Conservation (phyloP, 805 yeast species). For the Monosporozyma yasuniensis region DNA sequence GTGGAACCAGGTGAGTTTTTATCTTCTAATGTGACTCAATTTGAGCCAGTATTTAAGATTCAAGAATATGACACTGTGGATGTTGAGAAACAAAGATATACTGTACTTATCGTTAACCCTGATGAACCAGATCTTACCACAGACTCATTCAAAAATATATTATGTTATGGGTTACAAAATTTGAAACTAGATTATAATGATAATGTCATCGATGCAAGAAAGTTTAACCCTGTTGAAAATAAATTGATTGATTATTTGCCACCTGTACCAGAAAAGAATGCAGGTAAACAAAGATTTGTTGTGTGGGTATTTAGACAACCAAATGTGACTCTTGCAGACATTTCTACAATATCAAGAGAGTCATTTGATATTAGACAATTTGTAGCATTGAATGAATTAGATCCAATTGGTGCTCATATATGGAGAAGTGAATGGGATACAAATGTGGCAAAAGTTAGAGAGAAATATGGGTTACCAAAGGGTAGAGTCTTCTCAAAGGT, state of each 20-base stretch:
- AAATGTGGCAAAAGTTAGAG: slow-evolving; percentile 58
- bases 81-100: slow-evolving; percentile 45
- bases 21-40: slow-evolving; percentile 62
- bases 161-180: slow-evolving; percentile 72
- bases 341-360: slow-evolving; percentile 30
- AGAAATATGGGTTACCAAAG: slow-evolving; percentile 57
- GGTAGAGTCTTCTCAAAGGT: slow-evolving; percentile 70
- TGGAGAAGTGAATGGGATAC: slow-evolving; percentile 86
- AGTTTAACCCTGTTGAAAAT: slow-evolving; percentile 34
- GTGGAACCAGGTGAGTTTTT: slow-evolving; percentile 70
- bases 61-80: slow-evolving; percentile 54
- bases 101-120: slow-evolving; percentile 80
- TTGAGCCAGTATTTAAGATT: slow-evolving; percentile 70
- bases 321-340: neutral
- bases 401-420: slow-evolving; percentile 84
- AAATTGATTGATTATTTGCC: slow-evolving; percentile 57
- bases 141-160: slow-evolving; percentile 60
- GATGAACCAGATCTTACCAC: slow-evolving; percentile 72
- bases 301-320: slow-evolving; percentile 85
- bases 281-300: slow-evolving; percentile 71
- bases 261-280: slow-evolving; percentile 82
- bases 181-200: slow-evolving; percentile 49
- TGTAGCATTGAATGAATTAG: slow-evolving; percentile 43
- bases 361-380: slow-evolving; percentile 68
- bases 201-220: slow-evolving; percentile 39